Evolutionary conservation across 805 yeast genomes (phyloP).

Genomic region (Candida vaughaniae): DNA sequence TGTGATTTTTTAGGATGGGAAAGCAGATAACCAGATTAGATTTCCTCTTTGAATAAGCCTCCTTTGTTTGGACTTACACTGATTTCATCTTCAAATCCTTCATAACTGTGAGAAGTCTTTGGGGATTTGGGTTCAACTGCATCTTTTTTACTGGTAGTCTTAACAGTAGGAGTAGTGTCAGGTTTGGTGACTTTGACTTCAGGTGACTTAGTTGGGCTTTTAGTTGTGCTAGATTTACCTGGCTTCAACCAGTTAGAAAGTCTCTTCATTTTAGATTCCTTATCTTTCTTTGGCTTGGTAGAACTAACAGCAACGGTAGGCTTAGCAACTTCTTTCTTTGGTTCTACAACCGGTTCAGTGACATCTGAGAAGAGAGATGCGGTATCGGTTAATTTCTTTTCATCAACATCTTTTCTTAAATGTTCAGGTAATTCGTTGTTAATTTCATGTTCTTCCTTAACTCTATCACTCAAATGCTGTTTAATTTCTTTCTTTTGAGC

Average conservation of each 20-base stretch:
- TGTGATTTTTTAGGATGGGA: not conserved
- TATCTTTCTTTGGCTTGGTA: constrained; percentile 12
- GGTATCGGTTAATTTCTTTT: constrained; percentile 35
- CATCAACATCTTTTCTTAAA: constrained; percentile 38
- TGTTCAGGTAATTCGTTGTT: constrained; percentile 54
- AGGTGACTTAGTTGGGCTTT: not conserved
- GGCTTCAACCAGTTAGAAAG: constrained; percentile 14
- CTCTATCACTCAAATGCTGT: constrained; percentile 28
- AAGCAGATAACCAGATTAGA: constrained; percentile 17
- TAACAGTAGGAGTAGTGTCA: not conserved
- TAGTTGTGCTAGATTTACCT: constrained; percentile 1
- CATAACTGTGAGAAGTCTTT: constrained; percentile 12
- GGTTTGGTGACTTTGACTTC: too few species aligned
- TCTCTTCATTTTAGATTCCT: constrained; percentile 12
- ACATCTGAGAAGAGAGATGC: constrained; percentile 35
- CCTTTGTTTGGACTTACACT: constrained; percentile 28
- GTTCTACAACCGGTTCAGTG: constrained; percentile 8
- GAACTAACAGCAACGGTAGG: constrained; percentile 8
- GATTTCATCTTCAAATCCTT: constrained; percentile 27
- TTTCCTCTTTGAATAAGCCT: constrained; percentile 43
- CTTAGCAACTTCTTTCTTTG: constrained; percentile 1
- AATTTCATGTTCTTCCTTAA: constrained; percentile 49
- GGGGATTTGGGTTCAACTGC: constrained; percentile 10
- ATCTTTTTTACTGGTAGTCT: not conserved
- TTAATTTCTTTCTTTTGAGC: constrained; percentile 34